A percentile compares a stretch with the other conserved stretches of the same genome.
These are phyloP conservation scores for Astrothelium subdiscretum DNA, from an alignment of 495 filamentous ascomycete species.

Conservation along the genomic window DNA sequence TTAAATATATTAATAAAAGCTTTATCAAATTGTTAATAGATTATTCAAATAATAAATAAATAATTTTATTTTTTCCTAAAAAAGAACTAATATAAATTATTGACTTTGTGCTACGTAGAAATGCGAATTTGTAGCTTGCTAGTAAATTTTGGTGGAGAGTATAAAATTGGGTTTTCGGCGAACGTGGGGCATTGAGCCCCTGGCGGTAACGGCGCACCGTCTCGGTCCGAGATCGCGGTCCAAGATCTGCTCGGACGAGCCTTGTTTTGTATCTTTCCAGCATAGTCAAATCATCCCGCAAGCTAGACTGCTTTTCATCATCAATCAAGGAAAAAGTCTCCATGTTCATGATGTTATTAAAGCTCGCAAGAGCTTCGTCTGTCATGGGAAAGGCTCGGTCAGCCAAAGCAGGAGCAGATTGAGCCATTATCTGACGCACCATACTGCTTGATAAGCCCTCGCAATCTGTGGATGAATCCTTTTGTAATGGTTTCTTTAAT, in stretches of 20 bases:
- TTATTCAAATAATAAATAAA: no score
- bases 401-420: not conserved
- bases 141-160: no score
- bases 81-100: no score
- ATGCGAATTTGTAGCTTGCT: no score
- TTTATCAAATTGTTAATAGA: no score
- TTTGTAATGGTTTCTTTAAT: conserved; percentile 7
- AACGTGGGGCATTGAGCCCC: no score
- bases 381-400: not conserved
- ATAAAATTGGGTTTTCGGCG: no score
- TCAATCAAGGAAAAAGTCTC: conserved; percentile 17
- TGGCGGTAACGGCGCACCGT: no score
- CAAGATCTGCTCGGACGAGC: conserved; percentile 15
- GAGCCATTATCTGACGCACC: conserved; percentile 13
- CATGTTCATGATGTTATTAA: conserved; percentile 19
- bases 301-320: conserved; percentile 10
- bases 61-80: no score
- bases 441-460: conserved; percentile 15
- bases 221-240: conserved; percentile 9
- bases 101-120: no score
- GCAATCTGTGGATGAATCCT: conserved; percentile 11
- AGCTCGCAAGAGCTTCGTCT: conserved; percentile 14
- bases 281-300: conserved; percentile 12
- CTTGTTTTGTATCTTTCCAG: conserved; percentile 17
- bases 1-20: no score